A percentile compares a stretch with the other conserved stretches of the same genome.
Conservation (phyloP, 208 protist genomes). For the Trypanosoma lewisi region DNA sequence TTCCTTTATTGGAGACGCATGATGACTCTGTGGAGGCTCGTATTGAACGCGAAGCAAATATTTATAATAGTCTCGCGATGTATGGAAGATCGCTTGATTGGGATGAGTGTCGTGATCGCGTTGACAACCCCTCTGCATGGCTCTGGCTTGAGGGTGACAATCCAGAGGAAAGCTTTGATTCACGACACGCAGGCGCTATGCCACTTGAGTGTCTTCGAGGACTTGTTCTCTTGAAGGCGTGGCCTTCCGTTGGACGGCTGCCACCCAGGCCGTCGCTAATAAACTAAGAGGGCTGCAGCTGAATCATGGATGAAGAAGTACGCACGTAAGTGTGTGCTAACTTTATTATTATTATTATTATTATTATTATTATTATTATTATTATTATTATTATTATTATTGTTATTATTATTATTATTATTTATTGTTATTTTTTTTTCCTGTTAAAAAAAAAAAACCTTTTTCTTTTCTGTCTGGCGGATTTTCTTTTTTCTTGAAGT, state of each 20-base stretch:
- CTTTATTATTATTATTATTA: too few species aligned
- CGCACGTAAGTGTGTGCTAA: too few species aligned
- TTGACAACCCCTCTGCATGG: slow-evolving; percentile 43
- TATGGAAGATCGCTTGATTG: slow-evolving; percentile 42
- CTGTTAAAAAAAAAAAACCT: too few species aligned
- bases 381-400: too few species aligned
- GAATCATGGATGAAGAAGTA: too few species aligned
- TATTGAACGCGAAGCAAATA: not conserved
- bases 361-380: too few species aligned
- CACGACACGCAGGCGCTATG: slow-evolving; percentile 55
- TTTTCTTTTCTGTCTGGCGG: too few species aligned
- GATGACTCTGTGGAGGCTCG: not conserved
- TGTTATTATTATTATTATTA: not conserved
- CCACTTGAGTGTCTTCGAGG: slow-evolving; percentile 77
- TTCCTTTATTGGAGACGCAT: slow-evolving; percentile 11
- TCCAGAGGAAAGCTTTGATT: slow-evolving; percentile 69
- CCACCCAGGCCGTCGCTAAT: not conserved
- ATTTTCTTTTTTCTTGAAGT: not conserved
- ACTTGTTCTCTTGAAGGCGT: slow-evolving; percentile 38
- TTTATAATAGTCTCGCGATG: not conserved
- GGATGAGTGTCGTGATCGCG: slow-evolving; percentile 59
- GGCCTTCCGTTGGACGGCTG: slow-evolving; percentile 12
- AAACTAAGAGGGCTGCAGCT: not conserved
- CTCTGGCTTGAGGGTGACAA: slow-evolving; percentile 89
- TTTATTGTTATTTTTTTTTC: not conserved